These are phyloP conservation scores for Breynia disticha DNA, from an alignment of 441 rosid genomes.

Conservation along the genomic window DNA sequence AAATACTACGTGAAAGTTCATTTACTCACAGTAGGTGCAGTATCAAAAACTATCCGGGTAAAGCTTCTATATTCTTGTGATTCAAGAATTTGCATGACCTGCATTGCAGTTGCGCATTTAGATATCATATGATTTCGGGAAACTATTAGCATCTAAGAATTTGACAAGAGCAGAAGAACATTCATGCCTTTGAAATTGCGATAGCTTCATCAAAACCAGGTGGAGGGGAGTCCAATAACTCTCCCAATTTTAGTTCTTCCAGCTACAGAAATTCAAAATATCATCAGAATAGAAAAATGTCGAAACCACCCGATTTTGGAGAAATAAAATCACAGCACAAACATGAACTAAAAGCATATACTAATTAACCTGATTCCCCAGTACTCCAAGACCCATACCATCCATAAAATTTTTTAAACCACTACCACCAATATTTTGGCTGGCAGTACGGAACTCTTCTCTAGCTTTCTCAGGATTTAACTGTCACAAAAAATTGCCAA, in stretches of 20 bases:
- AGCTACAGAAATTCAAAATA: slow-evolving; percentile 1
- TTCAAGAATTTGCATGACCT: slow-evolving; percentile 96
- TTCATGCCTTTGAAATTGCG: slow-evolving; percentile 74
- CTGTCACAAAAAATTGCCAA: slow-evolving; percentile 30
- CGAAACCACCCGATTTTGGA: too few relatives aligned
- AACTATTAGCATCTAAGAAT: not conserved
- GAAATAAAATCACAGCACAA: too few relatives aligned
- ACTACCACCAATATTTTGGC: slow-evolving; percentile 58
- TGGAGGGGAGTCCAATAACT: slow-evolving; percentile 86
- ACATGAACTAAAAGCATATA: too few relatives aligned
- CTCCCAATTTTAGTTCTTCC: slow-evolving; percentile 83
- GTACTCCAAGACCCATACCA: slow-evolving; percentile 95
- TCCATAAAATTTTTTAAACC: slow-evolving; percentile 89
- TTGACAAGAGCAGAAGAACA: slow-evolving; percentile 9
- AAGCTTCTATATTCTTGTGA: slow-evolving; percentile 80
- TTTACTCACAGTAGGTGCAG: slow-evolving; percentile 88
- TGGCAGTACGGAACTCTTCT: slow-evolving; percentile 71
- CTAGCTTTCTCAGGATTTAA: slow-evolving; percentile 83
- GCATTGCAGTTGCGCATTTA: slow-evolving; percentile 21
- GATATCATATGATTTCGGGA: slow-evolving; percentile 6
- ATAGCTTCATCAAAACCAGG: slow-evolving; percentile 96
- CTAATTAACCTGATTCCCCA: slow-evolving; percentile 66
- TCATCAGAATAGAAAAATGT: too few relatives aligned
- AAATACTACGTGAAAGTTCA: not conserved
- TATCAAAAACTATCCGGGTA: slow-evolving; percentile 87